Percentiles rank a stretch among this genome's conserved stretches.
phyloP scores from a whole-genome alignment of 2,329 filamentous ascomycete genomes.

The Pseudogymnoascus sp. region DNA sequence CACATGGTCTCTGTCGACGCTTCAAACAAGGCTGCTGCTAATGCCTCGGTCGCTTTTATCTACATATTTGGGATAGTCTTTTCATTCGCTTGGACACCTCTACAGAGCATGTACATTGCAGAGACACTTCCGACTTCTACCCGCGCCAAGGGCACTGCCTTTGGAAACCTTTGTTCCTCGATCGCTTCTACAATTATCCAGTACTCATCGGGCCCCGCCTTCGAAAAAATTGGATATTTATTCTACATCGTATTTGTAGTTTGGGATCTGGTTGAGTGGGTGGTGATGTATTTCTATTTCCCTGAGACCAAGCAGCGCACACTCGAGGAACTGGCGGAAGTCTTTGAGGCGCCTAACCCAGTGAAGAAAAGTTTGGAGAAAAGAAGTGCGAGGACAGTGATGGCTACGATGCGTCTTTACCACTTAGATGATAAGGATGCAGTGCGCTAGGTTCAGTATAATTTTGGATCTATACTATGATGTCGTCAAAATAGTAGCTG shows the following conservation, averaged over 20 bases:
- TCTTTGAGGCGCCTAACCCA: conserved; percentile 43
- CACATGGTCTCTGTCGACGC: neutral
- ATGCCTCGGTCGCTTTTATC: conserved; percentile 41
- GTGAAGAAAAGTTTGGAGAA: conserved; percentile 32
- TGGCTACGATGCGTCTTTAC: conserved; percentile 33
- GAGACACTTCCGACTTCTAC: conserved; percentile 39
- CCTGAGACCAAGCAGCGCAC: conserved; percentile 48
- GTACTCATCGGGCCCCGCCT: conserved; percentile 32
- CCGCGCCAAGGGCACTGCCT: conserved; percentile 34
- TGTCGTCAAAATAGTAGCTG: conserved; percentile 10
- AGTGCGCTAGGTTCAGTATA: neutral
- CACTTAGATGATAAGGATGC: conserved; percentile 24
- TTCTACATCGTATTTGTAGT: conserved; percentile 28
- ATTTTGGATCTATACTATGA: conserved; percentile 7
- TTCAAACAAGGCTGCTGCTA: conserved; percentile 30
- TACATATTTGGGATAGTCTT: conserved; percentile 45
- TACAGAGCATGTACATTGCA: conserved; percentile 42
- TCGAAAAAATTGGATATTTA: conserved; percentile 31
- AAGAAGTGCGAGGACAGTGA: conserved; percentile 35
- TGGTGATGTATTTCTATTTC: conserved; percentile 43
- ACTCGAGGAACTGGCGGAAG: conserved; percentile 44
- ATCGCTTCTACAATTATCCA: conserved; percentile 30
- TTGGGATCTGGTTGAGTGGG: conserved; percentile 26
- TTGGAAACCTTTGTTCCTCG: conserved; percentile 37
- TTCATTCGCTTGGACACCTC: conserved; percentile 42